These are phyloP conservation scores for Crassisporium funariophilum DNA, from an alignment of 768 basidiomycete genomes.

Conservation along the genomic window DNA sequence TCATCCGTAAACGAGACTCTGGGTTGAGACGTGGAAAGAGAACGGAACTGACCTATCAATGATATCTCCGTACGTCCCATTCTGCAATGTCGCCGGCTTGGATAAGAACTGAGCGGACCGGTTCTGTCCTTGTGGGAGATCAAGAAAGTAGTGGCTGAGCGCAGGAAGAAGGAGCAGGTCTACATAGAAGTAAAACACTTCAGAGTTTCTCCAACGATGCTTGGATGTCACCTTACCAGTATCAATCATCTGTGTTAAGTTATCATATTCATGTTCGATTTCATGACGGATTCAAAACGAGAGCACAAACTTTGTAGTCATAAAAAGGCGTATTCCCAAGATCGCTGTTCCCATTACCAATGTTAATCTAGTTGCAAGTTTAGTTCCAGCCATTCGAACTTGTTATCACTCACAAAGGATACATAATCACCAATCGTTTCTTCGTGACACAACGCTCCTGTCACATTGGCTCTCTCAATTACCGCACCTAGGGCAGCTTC, in stretches of 20 bases:
- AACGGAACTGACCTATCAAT: constrained; percentile 31
- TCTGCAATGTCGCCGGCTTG: constrained; percentile 38
- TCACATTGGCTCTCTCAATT: constrained; percentile 41
- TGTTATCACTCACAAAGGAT: constrained; percentile 29
- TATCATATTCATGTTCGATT: too few relatives aligned
- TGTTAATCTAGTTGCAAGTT: constrained; percentile 30
- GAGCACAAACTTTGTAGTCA: constrained; percentile 33
- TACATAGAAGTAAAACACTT: not conserved
- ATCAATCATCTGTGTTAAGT: constrained; percentile 49
- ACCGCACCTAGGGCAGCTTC: constrained; percentile 47
- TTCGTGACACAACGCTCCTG: constrained; percentile 46
- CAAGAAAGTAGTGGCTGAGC: constrained; percentile 44
- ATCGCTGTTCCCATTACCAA: constrained; percentile 35
- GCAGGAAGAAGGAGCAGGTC: constrained; percentile 44
- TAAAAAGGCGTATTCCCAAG: constrained; percentile 42
- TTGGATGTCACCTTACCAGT: constrained; percentile 23
- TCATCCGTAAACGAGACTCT: not conserved
- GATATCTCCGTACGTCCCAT: constrained; percentile 42
- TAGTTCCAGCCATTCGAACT: not conserved
- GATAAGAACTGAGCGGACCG: constrained; percentile 35
- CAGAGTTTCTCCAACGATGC: not conserved
- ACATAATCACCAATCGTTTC: constrained; percentile 46
- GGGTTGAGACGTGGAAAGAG: not conserved
- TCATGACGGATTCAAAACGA: not conserved
- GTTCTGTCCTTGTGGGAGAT: constrained; percentile 41